phyloP scores from a whole-genome alignment of 345 rosid species.

The Camelina sativa region DNA sequence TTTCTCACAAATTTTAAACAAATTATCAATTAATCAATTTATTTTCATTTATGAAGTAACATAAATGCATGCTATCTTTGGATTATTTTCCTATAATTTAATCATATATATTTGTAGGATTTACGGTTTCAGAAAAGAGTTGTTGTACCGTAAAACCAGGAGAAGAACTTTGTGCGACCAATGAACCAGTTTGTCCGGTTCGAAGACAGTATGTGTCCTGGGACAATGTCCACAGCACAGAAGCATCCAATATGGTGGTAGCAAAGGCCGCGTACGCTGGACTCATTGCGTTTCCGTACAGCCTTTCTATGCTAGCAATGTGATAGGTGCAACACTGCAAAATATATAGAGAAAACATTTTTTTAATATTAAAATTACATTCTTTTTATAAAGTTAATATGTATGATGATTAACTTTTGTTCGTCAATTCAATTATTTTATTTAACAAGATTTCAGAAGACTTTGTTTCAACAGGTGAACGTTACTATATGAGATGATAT shows the following conservation, averaged over 20 bases:
- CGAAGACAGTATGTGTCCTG: constrained; percentile 37
- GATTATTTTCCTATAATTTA: not conserved
- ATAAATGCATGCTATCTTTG: not conserved
- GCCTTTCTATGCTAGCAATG: constrained; percentile 16
- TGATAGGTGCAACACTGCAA: constrained; percentile 9
- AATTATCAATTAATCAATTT: not conserved
- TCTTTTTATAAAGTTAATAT: not conserved
- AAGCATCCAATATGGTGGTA: constrained; percentile 12
- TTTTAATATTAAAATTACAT: not conserved
- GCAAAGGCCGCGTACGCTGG: constrained; percentile 35
- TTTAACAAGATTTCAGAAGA: not conserved
- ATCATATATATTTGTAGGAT: constrained; percentile 31
- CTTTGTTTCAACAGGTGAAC: not conserved
- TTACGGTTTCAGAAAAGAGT: constrained; percentile 6
- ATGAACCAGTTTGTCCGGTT: constrained; percentile 27
- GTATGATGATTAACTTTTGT: not conserved
- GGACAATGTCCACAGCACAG: constrained; percentile 49
- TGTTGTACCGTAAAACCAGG: constrained; percentile 42
- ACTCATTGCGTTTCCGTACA: constrained; percentile 31
- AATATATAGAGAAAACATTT: not conserved
- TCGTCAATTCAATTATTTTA: not conserved
- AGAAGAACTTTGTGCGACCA: constrained; percentile 35
- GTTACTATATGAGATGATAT: not conserved
- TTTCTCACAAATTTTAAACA: not conserved
- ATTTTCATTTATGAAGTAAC: not conserved